phyloP scores from a whole-genome alignment of 1,139 yeast genomes.

The Saccharomyces hybrid region DNA sequence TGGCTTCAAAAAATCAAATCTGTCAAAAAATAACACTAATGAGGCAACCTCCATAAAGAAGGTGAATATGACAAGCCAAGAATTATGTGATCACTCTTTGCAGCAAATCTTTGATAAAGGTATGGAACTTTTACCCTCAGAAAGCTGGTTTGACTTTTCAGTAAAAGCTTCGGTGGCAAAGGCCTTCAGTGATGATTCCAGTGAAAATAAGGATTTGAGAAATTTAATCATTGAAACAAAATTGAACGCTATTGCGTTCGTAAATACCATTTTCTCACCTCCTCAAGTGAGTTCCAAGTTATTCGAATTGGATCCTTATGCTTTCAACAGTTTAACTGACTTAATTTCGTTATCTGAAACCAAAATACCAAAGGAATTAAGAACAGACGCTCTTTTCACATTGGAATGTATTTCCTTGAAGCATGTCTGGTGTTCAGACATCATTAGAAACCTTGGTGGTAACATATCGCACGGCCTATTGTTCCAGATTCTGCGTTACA shows the following conservation, averaged over 20 bases:
- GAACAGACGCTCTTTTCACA: conserved; percentile 57
- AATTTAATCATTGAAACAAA: conserved; percentile 56
- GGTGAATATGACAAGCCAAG: conserved; percentile 43
- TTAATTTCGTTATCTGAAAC: conserved; percentile 52
- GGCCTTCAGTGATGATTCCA: conserved; percentile 55
- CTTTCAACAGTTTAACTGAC: conserved; percentile 64
- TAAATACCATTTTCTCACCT: conserved; percentile 44
- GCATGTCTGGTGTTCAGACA: conserved; percentile 67
- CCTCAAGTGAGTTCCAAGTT: conserved; percentile 52
- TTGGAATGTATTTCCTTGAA: conserved; percentile 66
- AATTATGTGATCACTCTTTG: conserved; percentile 43
- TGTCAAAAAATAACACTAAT: not conserved
- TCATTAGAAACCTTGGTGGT: conserved; percentile 79
- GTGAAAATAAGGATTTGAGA: conserved; percentile 50
- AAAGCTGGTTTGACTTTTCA: conserved; percentile 57
- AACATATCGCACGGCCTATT: conserved; percentile 81
- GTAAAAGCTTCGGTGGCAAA: conserved; percentile 60
- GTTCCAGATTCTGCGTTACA: conserved; percentile 61
- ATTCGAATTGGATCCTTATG: conserved; percentile 68
- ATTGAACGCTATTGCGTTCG: conserved; percentile 58
- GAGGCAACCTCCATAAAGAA: conserved; percentile 18
- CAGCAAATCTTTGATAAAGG: conserved; percentile 64
- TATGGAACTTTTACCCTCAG: conserved; percentile 49
- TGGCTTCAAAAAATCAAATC: conserved; percentile 2
- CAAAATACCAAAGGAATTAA: conserved; percentile 43